Evolutionary conservation across 1,284 basidiomycete genomes (phyloP), one percentile per base, ranked within the genome.

Genomic region (Austropuccinia psidii): DNA sequence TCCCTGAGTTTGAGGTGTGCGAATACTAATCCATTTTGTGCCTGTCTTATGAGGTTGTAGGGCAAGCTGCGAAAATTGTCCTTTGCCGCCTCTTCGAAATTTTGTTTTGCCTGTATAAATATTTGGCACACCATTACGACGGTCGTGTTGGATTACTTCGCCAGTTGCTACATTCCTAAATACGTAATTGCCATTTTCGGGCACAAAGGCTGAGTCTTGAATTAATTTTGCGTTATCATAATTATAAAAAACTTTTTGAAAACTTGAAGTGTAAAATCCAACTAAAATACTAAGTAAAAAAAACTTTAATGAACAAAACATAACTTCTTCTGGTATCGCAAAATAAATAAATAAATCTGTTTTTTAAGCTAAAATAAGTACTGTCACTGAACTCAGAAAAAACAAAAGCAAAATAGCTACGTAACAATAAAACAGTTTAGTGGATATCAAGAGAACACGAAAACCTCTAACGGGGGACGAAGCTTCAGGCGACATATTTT

Each of bases 11-110:
- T 33, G 43, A 17, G 69, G 58, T 4, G 69, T 72, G 21, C 58
- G 69, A 31, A 72, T 61, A 37, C 69, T 72, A 35, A 72, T 62
- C 69, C 69, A 72, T 47, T 72, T 72, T 15, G 69, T 72, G 13
- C 58, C 52, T 31, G 58, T 72, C 31, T 31, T 37, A 45, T 72
- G 69, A 52, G 69, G 27, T 11, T 45, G 41, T 19, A 31, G 68
- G 35, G 45, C 41, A 15, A 72, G 69, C 5, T 49, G 39, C 19
- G 68, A 19, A 1, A 31, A 31, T 27, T 50, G 37, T 13, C 31
- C 52, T 17, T 39, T 5, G 19, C 41, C 41, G 24, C 35, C 37
- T 13, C 52, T 35, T 41, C 41, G 54, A 60, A 37, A 41, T 17
- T 9, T 39, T 24, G 29, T 50, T 24, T 57, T 72, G 31, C 29